Evolutionary conservation across 805 yeast genomes (phyloP), one percentile per base, ranked within the genome.

Genomic region (Barnettozyma pratensis): DNA sequence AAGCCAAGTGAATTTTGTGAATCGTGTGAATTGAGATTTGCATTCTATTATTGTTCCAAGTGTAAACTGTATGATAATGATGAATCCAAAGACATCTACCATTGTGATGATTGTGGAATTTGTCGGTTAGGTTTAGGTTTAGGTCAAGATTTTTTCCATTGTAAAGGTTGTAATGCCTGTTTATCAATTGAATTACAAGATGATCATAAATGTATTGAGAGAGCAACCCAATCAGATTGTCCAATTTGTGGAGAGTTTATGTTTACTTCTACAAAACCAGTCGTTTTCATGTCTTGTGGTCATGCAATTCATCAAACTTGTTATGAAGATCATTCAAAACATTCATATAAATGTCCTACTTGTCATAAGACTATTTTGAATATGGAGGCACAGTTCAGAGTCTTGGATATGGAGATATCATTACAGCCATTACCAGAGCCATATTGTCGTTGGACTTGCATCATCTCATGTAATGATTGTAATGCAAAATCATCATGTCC

Each of bases 231-330:
- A 63, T 85, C 96, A 42, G 83, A 90, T 62, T 91, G 97, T 65
- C 96, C 97, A 2, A 88, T 91, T 36, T 91, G 97, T 67, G 87
- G 86, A 49, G 97, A 90, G 58, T 90, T 83, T 64, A 79, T 91
- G 79, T 91, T 91, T 64, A 85, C 89, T 12, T 83, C 94, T 4
- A 80, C 85, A 6, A 76, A 73, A 61, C 83, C 89, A 9, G 96
- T 90, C 39, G 96, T 89, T 25, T 90, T 91, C 64, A 89, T 91
- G 96, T 72, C 76, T 43, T 91, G 98, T 68, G 97, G 97, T 2
- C 98, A 91, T 67, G 87, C 96, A 37, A 91, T 91, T 50, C 98
- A 91, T 68, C 88, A 89, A 63, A 60, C 65, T 29, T 91, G 98
- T 65, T 90, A 81, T 64, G 83, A 83, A 52, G 92, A 87, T 54